Conservation (phyloP, 1,139 yeast genomes). For the Pichia norvegensis region DNA sequence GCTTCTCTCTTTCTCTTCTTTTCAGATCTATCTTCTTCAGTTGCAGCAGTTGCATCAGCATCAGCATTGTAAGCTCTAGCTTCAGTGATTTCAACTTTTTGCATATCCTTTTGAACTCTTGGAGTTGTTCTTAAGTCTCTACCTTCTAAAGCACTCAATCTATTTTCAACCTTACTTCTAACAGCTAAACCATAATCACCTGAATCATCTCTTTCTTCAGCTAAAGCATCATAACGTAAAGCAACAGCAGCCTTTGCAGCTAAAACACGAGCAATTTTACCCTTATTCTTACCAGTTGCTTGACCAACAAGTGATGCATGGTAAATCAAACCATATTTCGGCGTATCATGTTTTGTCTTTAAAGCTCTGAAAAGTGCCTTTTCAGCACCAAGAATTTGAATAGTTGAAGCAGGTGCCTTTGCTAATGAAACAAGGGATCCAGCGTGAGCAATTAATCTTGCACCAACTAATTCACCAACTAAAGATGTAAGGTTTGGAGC, state of each 20-base stretch:
- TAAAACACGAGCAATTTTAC: slow-evolving; percentile 95
- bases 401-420: slow-evolving; percentile 97
- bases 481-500: slow-evolving; percentile 95
- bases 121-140: slow-evolving; percentile 82
- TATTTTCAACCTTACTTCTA: slow-evolving; percentile 87
- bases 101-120: slow-evolving; percentile 64
- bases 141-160: slow-evolving; percentile 94
- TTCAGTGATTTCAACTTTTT: slow-evolving; percentile 77
- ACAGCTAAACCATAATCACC: slow-evolving; percentile 91
- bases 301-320: slow-evolving; percentile 97
- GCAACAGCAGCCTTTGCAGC: slow-evolving; percentile 99
- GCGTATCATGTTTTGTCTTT: slow-evolving; percentile 97
- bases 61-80: slow-evolving; percentile 89
- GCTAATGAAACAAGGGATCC: slow-evolving; percentile 92
- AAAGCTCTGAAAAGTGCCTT: slow-evolving; percentile 97
- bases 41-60: slow-evolving; percentile 66
- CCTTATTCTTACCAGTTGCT: slow-evolving; percentile 96
- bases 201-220: slow-evolving; percentile 93
- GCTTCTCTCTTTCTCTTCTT: slow-evolving; percentile 40
- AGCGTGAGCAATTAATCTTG: slow-evolving; percentile 94
- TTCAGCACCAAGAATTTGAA: slow-evolving; percentile 98
- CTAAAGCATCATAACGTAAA: slow-evolving; percentile 89
- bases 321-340: slow-evolving; percentile 94
- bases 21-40: slow-evolving; percentile 27
- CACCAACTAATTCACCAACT: slow-evolving; percentile 97